Conservation (phyloP, 2,329 filamentous ascomycete genomes). For the Fusarium azukiicola region DNA sequence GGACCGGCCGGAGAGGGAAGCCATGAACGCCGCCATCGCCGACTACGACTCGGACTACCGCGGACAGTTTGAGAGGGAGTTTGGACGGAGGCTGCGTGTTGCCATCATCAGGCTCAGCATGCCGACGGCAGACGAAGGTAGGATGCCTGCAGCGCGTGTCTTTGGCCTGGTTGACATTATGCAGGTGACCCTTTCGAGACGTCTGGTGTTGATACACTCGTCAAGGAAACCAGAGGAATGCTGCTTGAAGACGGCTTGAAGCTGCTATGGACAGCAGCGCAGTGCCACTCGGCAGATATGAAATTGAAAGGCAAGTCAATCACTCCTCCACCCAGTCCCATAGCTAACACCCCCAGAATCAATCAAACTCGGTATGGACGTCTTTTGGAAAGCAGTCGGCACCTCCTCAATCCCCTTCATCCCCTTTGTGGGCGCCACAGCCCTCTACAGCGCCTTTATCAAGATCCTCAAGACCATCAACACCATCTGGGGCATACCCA, state of each 20-base stretch:
- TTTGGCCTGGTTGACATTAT: background rate
- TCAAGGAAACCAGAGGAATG: background rate
- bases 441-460: background rate
- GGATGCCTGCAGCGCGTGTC: background rate
- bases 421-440: background rate
- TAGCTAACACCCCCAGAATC: background rate
- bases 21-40: background rate
- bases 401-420: conserved; percentile 2
- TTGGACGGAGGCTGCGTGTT: background rate
- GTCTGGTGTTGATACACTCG: background rate
- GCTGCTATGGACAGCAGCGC: background rate
- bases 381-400: conserved; percentile 12
- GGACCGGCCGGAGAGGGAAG: too few species aligned
- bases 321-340: fast-evolving
- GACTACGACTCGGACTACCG: conserved; percentile 6
- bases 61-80: background rate
- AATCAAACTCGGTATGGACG: conserved; percentile 9
- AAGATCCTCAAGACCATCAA: conserved; percentile 17
- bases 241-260: background rate
- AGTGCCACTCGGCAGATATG: background rate
- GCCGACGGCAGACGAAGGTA: background rate
- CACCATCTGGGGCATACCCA: background rate
- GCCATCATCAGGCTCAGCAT: background rate
- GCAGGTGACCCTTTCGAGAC: background rate
- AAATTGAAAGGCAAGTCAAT: background rate